Percentiles rank a stretch among this genome's conserved stretches.
Conservation (phyloP, 2,329 filamentous ascomycete genomes). For the Epichloe elymi region DNA sequence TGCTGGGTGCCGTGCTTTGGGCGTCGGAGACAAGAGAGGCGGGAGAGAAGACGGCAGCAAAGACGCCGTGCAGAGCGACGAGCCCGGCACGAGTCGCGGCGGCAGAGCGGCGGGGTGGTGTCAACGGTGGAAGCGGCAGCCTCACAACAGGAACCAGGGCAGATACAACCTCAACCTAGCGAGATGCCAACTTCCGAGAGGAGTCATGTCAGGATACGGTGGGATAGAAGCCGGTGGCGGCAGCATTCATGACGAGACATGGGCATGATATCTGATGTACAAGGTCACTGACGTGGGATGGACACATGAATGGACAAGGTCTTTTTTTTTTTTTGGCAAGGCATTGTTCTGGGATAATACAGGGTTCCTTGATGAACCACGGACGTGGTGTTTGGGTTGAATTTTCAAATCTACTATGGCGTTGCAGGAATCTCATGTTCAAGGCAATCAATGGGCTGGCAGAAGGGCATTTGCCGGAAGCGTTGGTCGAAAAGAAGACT, state of each 20-base stretch:
- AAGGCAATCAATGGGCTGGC: not conserved
- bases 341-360: not conserved
- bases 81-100: not conserved
- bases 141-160: not conserved
- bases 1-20: constrained; percentile 22
- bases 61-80: not conserved
- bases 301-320: too few species aligned
- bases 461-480: not conserved
- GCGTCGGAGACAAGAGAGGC: constrained; percentile 6
- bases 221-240: not conserved
- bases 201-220: not conserved
- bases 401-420: not conserved
- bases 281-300: not conserved
- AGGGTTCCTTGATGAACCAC: too few species aligned
- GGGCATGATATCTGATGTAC: not conserved
- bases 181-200: not conserved
- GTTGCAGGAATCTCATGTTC: not conserved
- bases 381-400: too few species aligned
- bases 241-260: not conserved
- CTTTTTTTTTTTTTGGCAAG: not conserved
- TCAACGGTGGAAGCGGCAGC: not conserved
- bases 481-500: not conserved
- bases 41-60: not conserved
- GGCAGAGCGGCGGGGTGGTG: not conserved
- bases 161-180: not conserved